A percentile compares a stretch with the other conserved stretches of the same genome.
These are phyloP conservation scores for Fusarium sp. DNA, from an alignment of 2,329 filamentous ascomycete genomes.

Conservation along the genomic window DNA sequence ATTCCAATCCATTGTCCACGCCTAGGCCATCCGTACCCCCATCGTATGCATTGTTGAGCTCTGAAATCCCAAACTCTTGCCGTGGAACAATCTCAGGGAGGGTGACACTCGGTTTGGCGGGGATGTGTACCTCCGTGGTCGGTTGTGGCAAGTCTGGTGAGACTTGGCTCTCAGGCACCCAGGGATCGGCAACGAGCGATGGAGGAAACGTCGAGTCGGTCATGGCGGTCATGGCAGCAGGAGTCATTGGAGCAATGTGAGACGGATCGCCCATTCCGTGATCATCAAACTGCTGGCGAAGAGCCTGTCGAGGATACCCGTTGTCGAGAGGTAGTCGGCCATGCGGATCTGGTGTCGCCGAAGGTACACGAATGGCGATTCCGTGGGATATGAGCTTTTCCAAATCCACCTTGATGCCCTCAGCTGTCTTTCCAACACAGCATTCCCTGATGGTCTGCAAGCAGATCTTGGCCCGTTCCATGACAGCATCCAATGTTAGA, in stretches of 20 bases:
- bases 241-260: constrained; percentile 38
- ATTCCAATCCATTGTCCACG: constrained; percentile 61
- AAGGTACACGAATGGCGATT: constrained; percentile 48
- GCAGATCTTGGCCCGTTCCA: constrained; percentile 67
- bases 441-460: constrained; percentile 67
- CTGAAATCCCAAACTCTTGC: constrained; percentile 55
- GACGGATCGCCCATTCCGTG: constrained; percentile 46
- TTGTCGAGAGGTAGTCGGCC: constrained; percentile 39
- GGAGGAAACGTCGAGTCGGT: constrained; percentile 51
- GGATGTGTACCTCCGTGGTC: constrained; percentile 34
- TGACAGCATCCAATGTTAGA: constrained; percentile 62
- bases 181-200: constrained; percentile 51
- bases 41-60: constrained; percentile 67
- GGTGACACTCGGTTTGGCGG: constrained; percentile 30
- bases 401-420: constrained; percentile 64
- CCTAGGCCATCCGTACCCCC: constrained; percentile 64
- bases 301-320: constrained; percentile 41
- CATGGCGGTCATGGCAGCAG: constrained; percentile 42
- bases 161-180: constrained; percentile 50
- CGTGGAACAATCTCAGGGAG: constrained; percentile 41
- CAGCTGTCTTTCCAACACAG: constrained; percentile 66
- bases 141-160: constrained; percentile 44
- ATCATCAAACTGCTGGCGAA: constrained; percentile 46
- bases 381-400: constrained; percentile 67
- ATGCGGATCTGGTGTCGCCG: constrained; percentile 40